Percentiles rank a stretch among this genome's conserved stretches.
These are phyloP conservation scores for Phytophthora pinifolia DNA, from an alignment of 352 stramenopile genomes.

Conservation along the genomic window DNA sequence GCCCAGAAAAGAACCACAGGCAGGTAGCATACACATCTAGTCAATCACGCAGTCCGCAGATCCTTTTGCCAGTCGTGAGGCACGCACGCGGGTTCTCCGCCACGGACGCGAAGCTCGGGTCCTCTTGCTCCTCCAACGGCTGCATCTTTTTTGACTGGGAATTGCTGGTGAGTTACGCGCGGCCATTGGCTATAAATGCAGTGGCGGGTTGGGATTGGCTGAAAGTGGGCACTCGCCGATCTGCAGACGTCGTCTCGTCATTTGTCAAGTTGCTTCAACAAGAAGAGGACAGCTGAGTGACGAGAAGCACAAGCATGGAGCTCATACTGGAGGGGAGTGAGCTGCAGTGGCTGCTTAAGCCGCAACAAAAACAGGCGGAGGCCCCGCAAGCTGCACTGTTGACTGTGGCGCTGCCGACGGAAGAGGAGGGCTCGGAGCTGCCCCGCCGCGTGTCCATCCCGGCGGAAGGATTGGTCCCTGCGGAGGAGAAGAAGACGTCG, in stretches of 20 bases:
- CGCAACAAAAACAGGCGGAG: slow-evolving; percentile 11
- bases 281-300: slow-evolving; percentile 16
- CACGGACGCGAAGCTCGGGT: slow-evolving; percentile 41
- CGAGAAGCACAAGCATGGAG: slow-evolving; percentile 33
- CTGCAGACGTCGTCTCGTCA: slow-evolving; percentile 1
- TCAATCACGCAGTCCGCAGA: neutral
- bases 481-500: slow-evolving; percentile 33
- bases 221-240: neutral
- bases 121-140: slow-evolving; percentile 32
- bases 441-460: slow-evolving; percentile 41
- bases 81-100: slow-evolving; percentile 36
- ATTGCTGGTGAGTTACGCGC: slow-evolving; percentile 5
- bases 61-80: neutral
- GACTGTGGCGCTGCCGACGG: slow-evolving; percentile 19
- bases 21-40: neutral
- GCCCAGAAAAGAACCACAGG: neutral
- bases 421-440: slow-evolving; percentile 25
- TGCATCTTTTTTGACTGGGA: slow-evolving; percentile 25
- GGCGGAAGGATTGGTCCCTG: slow-evolving; percentile 16
- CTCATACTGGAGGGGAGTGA: slow-evolving; percentile 29
- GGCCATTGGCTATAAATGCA: slow-evolving; percentile 3
- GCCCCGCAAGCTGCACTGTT: slow-evolving; percentile 4
- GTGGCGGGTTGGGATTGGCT: slow-evolving; percentile 4
- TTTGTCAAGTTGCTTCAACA: slow-evolving; percentile 24
- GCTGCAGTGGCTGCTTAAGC: slow-evolving; percentile 34